Conservation (phyloP, 2,329 filamentous ascomycete species). For the Phialophora chinensis region DNA sequence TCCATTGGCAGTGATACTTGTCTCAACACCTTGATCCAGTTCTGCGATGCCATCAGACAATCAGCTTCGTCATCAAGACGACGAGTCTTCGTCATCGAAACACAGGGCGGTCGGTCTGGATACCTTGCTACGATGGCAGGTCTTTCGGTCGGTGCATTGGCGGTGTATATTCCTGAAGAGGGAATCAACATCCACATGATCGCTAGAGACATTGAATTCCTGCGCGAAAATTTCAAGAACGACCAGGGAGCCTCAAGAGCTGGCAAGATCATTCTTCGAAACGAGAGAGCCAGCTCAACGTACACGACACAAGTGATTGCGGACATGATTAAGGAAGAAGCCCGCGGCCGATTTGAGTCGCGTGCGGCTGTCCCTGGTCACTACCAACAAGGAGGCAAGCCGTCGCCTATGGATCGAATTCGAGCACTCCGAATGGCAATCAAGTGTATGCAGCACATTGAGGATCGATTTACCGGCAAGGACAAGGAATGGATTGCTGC, state of each 20-base stretch:
- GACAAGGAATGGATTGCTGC: conserved; percentile 70
- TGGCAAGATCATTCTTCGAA: conserved; percentile 93
- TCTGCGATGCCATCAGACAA: conserved; percentile 97
- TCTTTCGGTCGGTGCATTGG: conserved; percentile 86
- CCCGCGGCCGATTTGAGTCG: conserved; percentile 88
- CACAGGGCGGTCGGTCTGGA: conserved; percentile 90
- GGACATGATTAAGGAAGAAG: conserved; percentile 93
- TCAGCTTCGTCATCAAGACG: conserved; percentile 92
- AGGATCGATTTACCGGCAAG: conserved; percentile 70
- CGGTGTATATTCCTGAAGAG: conserved; percentile 96
- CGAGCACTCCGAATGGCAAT: conserved; percentile 90
- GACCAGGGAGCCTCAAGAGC: conserved; percentile 89
- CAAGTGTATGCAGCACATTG: conserved; percentile 90
- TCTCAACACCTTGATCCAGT: conserved; percentile 89
- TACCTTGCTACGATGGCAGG: conserved; percentile 92
- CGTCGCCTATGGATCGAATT: conserved; percentile 94
- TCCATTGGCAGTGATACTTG: conserved; percentile 96
- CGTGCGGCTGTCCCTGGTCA: conserved; percentile 91
- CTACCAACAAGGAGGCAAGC: conserved; percentile 91
- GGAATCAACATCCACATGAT: conserved; percentile 94
- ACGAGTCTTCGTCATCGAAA: conserved; percentile 96
- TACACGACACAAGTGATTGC: conserved; percentile 94
- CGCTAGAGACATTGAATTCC: conserved; percentile 83
- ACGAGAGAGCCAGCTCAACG: conserved; percentile 88
- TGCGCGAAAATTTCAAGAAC: conserved; percentile 81